Base-by-base conservation (phyloP, 306 rosid genomes). In the Dicorynia guianensis region DNA sequence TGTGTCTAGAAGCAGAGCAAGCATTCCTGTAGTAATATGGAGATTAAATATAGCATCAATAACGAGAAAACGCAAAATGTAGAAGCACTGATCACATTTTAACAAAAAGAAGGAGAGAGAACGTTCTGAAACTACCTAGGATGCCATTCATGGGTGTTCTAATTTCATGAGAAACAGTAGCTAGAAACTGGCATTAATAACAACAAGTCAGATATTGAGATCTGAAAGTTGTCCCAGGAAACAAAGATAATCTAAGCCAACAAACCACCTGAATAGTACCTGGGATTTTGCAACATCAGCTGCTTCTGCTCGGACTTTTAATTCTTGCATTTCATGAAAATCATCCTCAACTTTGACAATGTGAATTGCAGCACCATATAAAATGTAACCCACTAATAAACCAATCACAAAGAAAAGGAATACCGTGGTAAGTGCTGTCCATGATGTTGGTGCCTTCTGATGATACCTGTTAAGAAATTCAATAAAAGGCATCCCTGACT, bases 61-160 rank as follows among this genome's bases (percentile, higher is more conserved):
- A 8, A 63, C 47, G 47, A 80, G 55, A 65, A 76, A 74, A 46
- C 20, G 36, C 11, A 46, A 49, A 25, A 13, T 17, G 35, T 6
- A 17, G 52, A 62, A 69, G 13, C 47, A 54, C 30, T 48, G 11
- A 15, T 35, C 52, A 55, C 71, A 8, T 42, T 49, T 40, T 20
- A 40, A 64, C 3, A 8, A 43, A 65, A 73, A 54, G 10, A 19
- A 68, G 82, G 74, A 64, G 50, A 55, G 46, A 49, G 30, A 13
- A 56, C 15, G 48, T 15, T 48, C 54, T 20, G 40, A 62, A 72
- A 74, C 71, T 85, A 96, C 99, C 99, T 39, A 96, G 91, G 76
- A 96, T 89, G 75, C 99, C 99, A 67, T 96, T 93, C 98, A 96
- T 93, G 30, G 99, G 99, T n/a, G 99, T 96, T 82, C 99, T 87